phyloP scores from a whole-genome alignment of 169 alveolate species.

The Cystoisospora suis region DNA sequence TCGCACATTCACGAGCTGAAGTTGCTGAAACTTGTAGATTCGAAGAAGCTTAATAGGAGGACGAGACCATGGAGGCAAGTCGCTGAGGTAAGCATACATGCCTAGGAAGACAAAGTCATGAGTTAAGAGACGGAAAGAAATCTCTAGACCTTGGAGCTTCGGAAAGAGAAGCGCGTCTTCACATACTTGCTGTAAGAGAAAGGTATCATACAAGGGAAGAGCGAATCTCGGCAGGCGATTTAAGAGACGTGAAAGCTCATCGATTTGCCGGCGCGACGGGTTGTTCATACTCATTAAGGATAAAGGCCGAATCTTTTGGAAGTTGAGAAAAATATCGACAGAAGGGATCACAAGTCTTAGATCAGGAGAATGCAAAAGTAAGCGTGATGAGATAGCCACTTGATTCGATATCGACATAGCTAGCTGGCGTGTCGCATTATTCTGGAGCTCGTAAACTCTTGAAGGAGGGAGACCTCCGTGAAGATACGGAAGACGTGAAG shows the following conservation, averaged over 20 bases:
- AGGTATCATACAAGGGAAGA: conserved; percentile 76
- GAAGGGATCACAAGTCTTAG: conserved; percentile 64
- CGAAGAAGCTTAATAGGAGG: conserved; percentile 74
- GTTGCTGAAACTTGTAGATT: conserved; percentile 70
- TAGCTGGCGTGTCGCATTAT: not conserved
- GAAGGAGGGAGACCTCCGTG: conserved; percentile 47
- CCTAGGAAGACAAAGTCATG: conserved; percentile 76
- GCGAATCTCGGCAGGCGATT: conserved; percentile 72
- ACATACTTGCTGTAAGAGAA: conserved; percentile 73
- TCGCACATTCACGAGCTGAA: conserved; percentile 54
- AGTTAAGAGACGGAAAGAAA: conserved; percentile 73
- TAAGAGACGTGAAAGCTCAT: conserved; percentile 64
- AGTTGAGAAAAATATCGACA: conserved; percentile 70
- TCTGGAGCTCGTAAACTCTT: conserved; percentile 36
- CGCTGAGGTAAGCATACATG: conserved; percentile 72
- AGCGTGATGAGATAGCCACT: not conserved
- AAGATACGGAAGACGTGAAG: not conserved
- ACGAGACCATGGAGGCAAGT: conserved; percentile 76
- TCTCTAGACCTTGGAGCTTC: conserved; percentile 72
- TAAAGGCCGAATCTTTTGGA: conserved; percentile 64
- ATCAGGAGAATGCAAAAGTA: not conserved
- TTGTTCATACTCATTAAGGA: too few species aligned
- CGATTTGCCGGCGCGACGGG: conserved; percentile 63
- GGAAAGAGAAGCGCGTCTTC: conserved; percentile 74
- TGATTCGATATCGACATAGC: conserved; percentile 7